phyloP scores from a whole-genome alignment of 345 rosid species.

The Pseudoturritis turrita region DNA sequence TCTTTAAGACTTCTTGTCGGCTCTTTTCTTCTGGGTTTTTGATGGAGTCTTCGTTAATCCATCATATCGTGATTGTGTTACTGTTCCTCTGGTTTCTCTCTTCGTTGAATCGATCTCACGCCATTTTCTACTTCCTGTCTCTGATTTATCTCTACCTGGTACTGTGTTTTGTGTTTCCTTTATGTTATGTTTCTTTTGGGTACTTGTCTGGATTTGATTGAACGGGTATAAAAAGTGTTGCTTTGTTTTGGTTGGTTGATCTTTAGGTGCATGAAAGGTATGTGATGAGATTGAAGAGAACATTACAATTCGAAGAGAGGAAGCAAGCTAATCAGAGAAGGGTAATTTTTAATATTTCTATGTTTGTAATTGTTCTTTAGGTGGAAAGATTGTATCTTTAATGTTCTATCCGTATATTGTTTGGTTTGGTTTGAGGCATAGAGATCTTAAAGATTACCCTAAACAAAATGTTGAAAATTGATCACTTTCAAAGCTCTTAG shows the following conservation, averaged over 20 bases:
- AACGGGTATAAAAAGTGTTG: not conserved
- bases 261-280: constrained; percentile 72
- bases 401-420: not conserved
- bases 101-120: constrained; percentile 45
- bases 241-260: not conserved
- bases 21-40: constrained; percentile 12
- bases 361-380: not conserved
- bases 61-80: constrained; percentile 71
- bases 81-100: constrained; percentile 65
- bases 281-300: constrained; percentile 60
- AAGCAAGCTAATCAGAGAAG: constrained; percentile 70
- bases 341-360: constrained; percentile 36
- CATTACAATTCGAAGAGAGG: constrained; percentile 62
- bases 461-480: not conserved
- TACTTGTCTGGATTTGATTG: not conserved
- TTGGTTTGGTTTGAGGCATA: not conserved
- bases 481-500: not conserved
- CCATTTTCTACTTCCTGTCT: constrained; percentile 50
- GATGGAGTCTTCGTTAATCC: constrained; percentile 56
- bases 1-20: not conserved
- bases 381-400: constrained; percentile 4
- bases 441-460: not conserved
- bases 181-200: not conserved
- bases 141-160: constrained; percentile 80
- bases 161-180: not conserved